Conservation (phyloP, 805 yeast species). For the Pichia kluyveri region DNA sequence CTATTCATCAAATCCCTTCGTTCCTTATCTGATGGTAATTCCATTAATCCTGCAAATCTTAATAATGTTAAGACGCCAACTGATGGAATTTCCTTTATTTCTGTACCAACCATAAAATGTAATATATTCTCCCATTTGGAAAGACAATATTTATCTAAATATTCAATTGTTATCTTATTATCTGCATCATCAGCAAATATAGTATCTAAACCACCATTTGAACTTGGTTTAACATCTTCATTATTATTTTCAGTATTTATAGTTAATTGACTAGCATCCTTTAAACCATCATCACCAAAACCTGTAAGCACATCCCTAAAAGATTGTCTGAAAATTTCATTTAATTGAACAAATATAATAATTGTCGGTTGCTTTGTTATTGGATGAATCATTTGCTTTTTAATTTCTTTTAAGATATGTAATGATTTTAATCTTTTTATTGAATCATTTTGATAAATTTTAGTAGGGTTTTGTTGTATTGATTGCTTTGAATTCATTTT, state of each 20-base stretch:
- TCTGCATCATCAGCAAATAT: constrained; percentile 56
- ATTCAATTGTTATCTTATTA: constrained; percentile 49
- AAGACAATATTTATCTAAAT: constrained; percentile 72
- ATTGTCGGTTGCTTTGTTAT: constrained; percentile 25
- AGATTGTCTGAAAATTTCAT: constrained; percentile 65
- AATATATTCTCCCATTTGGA: constrained; percentile 90
- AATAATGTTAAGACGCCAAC: constrained; percentile 73
- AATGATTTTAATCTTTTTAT: constrained; percentile 65
- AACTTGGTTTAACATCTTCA: background rate
- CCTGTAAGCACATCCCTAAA: constrained; percentile 84
- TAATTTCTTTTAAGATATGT: constrained; percentile 60
- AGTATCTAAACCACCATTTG: constrained; percentile 3
- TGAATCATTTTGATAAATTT: constrained; percentile 62
- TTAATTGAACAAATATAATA: constrained; percentile 37
- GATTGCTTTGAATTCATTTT: constrained; percentile 1
- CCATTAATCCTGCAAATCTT: constrained; percentile 82
- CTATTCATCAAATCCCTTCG: constrained; percentile 16
- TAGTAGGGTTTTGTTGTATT: constrained; percentile 22
- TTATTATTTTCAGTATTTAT: constrained; percentile 23
- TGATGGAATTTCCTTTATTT: constrained; percentile 55
- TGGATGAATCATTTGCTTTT: constrained; percentile 26
- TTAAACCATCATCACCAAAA: background rate
- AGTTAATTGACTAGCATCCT: background rate
- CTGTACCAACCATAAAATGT: constrained; percentile 97
- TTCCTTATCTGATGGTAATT: constrained; percentile 34